Evolutionary conservation across 1,284 basidiomycete species (phyloP).

Genomic region (Amylostereum areolatum): DNA sequence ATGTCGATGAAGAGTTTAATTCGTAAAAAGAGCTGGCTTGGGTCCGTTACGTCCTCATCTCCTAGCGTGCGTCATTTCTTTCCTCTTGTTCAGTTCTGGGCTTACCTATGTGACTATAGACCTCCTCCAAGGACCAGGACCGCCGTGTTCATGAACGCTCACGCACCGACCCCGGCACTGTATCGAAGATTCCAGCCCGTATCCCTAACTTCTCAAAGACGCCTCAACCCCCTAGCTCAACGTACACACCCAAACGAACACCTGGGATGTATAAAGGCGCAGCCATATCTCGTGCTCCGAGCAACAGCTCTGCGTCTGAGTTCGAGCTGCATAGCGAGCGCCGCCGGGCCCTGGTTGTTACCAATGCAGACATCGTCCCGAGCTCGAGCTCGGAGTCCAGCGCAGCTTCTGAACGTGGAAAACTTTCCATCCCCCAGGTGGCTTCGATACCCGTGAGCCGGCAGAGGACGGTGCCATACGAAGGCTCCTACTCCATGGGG

Average conservation of each 20-base stretch:
- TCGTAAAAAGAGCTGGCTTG: conserved; percentile 7
- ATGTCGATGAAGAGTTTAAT: conserved; percentile 13
- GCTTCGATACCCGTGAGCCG: conserved; percentile 1
- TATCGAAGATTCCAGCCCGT: conserved; percentile 13
- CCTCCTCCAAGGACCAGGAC: not conserved
- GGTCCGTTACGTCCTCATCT: not conserved
- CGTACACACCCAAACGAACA: conserved; percentile 2
- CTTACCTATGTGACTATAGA: not conserved
- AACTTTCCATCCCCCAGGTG: not conserved
- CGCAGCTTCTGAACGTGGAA: conserved; percentile 6
- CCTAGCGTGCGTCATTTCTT: not conserved
- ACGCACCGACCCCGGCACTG: conserved; percentile 33
- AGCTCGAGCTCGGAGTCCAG: conserved; percentile 38
- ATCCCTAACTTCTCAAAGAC: conserved; percentile 10
- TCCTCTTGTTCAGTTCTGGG: not conserved
- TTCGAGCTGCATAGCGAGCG: conserved; percentile 20
- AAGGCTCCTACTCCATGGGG: no score
- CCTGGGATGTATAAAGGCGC: not conserved
- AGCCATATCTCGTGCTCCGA: conserved; percentile 3
- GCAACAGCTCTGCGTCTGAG: conserved; percentile 24
- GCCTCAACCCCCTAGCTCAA: conserved; percentile 8
- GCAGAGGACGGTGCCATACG: not conserved
- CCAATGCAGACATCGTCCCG: conserved; percentile 43
- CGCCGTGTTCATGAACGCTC: conserved; percentile 20
- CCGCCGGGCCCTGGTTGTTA: conserved; percentile 37